Conservation (phyloP, 164 flowering plant genomes). For the Kingdonia uniflora region DNA sequence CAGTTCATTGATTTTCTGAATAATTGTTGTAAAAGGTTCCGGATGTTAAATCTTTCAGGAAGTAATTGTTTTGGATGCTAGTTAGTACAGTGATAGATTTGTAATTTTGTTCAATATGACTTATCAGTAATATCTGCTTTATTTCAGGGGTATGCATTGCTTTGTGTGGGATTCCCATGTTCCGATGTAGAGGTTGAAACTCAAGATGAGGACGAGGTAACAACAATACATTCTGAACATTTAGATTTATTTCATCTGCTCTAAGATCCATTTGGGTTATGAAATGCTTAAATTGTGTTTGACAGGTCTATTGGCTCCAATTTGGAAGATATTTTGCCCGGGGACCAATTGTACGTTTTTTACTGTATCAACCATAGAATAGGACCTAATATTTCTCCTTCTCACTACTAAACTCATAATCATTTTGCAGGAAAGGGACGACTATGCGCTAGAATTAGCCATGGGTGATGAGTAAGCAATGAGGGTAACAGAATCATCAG, state of each 20-base stretch:
- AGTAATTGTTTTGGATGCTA: too few species aligned
- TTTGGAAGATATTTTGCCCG: conserved; percentile 97
- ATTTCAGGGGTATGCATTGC: conserved; percentile 88
- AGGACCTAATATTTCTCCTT: background rate
- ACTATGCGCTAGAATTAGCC: conserved; percentile 81
- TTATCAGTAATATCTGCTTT: background rate
- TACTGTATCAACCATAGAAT: background rate
- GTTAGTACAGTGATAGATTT: too few species aligned
- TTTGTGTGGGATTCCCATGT: conserved; percentile 88
- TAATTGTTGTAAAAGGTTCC: too few species aligned
- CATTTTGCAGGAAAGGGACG: conserved; percentile 78
- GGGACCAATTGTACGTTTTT: conserved; percentile 74
- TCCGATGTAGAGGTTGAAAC: conserved; percentile 94
- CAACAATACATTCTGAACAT: too few species aligned
- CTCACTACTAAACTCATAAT: background rate
- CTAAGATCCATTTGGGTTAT: too few species aligned
- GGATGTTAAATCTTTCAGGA: too few species aligned
- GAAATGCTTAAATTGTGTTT: conserved; percentile 2
- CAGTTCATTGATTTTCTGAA: too few species aligned
- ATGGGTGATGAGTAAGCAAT: conserved; percentile 58
- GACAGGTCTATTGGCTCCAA: conserved; percentile 97
- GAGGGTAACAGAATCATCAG: background rate
- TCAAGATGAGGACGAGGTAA: conserved; percentile 98
- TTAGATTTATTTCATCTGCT: too few species aligned
- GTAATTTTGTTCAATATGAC: too few species aligned